phyloP scores from a whole-genome alignment of 2,329 filamentous ascomycete genomes.

The Metarhizium sp. region DNA sequence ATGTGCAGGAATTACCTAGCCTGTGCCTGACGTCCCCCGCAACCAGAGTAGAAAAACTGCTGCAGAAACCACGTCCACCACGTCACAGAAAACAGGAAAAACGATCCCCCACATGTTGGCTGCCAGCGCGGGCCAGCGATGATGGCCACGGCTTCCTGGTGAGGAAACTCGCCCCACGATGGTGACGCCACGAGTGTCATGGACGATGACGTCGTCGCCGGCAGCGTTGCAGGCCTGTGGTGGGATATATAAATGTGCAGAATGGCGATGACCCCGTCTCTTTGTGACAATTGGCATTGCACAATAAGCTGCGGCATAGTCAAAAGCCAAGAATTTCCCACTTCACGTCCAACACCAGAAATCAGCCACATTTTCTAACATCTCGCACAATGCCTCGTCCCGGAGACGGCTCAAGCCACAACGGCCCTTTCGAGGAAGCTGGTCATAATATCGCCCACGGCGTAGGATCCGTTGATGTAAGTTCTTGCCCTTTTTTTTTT shows the following conservation, averaged over 20 bases:
- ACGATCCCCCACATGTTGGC: too few relatives aligned
- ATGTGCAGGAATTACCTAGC: too few relatives aligned
- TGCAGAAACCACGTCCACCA: not conserved
- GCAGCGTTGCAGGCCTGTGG: not conserved
- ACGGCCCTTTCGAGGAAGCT: slow-evolving; percentile 31
- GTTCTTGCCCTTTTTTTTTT: slow-evolving; percentile 6
- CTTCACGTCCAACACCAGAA: not conserved
- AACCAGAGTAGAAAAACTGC: too few relatives aligned
- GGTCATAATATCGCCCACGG: slow-evolving; percentile 36
- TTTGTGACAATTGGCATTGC: too few relatives aligned
- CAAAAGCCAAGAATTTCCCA: too few relatives aligned
- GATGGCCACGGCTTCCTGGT: not conserved
- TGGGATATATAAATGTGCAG: slow-evolving; percentile 1
- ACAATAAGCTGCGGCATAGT: too few relatives aligned
- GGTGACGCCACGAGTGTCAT: not conserved
- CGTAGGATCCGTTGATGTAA: slow-evolving; percentile 27
- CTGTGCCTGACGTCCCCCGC: too few relatives aligned
- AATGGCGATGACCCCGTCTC: too few relatives aligned
- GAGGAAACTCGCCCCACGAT: not conserved
- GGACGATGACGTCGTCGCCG: slow-evolving; percentile 4
- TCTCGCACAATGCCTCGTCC: slow-evolving; percentile 36
- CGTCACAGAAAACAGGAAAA: too few relatives aligned
- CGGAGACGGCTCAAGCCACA: slow-evolving; percentile 38
- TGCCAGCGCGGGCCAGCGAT: not conserved
- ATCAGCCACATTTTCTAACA: not conserved